Base-by-base conservation (phyloP, 352 stramenopile genomes). In the Elongisporangium anandrum region DNA sequence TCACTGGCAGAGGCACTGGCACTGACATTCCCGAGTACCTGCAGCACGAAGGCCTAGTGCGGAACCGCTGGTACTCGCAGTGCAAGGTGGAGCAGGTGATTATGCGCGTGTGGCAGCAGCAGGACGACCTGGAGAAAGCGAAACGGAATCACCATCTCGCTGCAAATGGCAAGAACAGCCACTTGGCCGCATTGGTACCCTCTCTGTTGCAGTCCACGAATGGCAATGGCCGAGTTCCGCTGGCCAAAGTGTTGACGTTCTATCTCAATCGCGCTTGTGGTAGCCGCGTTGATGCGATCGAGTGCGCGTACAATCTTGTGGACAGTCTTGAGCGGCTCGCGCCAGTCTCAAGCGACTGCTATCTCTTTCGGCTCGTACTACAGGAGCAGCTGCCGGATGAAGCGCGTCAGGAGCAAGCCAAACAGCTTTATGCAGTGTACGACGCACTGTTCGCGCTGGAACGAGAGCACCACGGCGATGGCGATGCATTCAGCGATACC, bases 251-350 rank as follows among this genome's bases (percentile, higher is more conserved):
- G 21, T 69, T 88, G 10, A 54, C 67, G 1, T 64, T 64, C 24
- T 72, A 77, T 20, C 50, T 88, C 39, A 65, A 79, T 16, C 74
- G 72, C 6, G 74, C 61, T 47, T 72, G 70, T 9, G 47, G 64
- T 7, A 56, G 53, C 3, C 66, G 67, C 1, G 29, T 65, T 4
- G 76, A 89, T 19, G 70, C 74, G 17, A 52, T 81, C 5, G 82
- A 92, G 59, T 70, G 71, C 8, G 75, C 70, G 7, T 92, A 92
- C 73, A 92, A 90, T 54, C 59, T 85, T 3, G 16, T 86, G 1
- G 50, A 57, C 22, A 69, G 69, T 3, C 65, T 92, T 9, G 68
- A 83, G 21, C 72, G 66, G 10, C 89, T 80, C 26, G 61, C 61
- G 0, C 8, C 49, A 0, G 58, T 65, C 2, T 85, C 74, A 2